phyloP scores from a whole-genome alignment of 768 basidiomycete species.

The Boletus tylopilopsis region DNA sequence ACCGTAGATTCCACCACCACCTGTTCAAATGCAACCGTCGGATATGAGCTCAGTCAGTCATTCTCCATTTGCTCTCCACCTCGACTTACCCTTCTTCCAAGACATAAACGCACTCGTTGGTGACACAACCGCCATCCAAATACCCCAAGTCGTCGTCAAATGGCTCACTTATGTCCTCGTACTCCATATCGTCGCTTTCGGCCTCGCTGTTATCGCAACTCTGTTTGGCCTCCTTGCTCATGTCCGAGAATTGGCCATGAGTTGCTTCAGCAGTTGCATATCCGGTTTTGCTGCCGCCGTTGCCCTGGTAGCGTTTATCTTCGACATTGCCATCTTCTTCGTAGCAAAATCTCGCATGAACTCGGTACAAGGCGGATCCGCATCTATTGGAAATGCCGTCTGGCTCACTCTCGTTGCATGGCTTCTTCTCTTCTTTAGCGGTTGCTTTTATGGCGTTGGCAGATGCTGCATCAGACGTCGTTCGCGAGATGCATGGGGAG shows the following conservation, averaged over 20 bases:
- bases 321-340: constrained; percentile 91
- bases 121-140: constrained; percentile 57
- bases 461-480: constrained; percentile 76
- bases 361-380: constrained; percentile 62
- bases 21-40: constrained; percentile 79
- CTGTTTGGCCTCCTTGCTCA: constrained; percentile 87
- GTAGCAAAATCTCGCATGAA: constrained; percentile 84
- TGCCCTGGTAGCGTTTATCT: constrained; percentile 84
- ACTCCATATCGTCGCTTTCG: constrained; percentile 86
- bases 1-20: constrained; percentile 50
- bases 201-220: constrained; percentile 63
- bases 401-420: constrained; percentile 91
- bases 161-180: constrained; percentile 95
- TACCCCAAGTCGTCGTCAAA: constrained; percentile 82
- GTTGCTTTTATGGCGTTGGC: constrained; percentile 83
- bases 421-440: constrained; percentile 83
- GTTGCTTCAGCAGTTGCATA: constrained; percentile 75
- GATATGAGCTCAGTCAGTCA: constrained; percentile 80
- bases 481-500: constrained; percentile 37
- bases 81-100: constrained; percentile 29
- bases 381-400: constrained; percentile 80
- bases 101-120: constrained; percentile 83
- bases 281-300: constrained; percentile 78
- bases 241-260: constrained; percentile 81
- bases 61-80: background rate